Conservation (phyloP, 805 yeast species). For the Kluyveromyces siamensis region DNA sequence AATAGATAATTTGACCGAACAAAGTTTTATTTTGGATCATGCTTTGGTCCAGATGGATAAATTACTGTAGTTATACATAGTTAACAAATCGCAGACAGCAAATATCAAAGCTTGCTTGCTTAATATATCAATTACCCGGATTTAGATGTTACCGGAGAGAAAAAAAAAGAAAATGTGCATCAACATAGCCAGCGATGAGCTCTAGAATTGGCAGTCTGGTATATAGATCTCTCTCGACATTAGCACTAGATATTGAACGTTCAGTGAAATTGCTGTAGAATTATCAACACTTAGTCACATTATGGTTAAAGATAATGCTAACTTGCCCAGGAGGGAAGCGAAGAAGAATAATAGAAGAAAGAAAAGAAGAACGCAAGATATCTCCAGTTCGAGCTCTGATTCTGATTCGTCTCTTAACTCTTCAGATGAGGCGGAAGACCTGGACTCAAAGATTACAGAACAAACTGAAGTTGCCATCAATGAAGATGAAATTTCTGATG, state of each 20-base stretch:
- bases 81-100: neutral
- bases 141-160: neutral
- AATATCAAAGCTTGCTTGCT: neutral
- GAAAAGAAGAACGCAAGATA: constrained; percentile 78
- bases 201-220: too few relatives aligned
- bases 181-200: neutral
- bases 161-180: too few relatives aligned
- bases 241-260: neutral
- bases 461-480: constrained; percentile 3
- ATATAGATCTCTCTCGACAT: too few relatives aligned
- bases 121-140: neutral
- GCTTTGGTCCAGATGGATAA: constrained; percentile 70
- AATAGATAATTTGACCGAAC: constrained; percentile 72
- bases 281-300: neutral
- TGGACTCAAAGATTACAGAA: constrained; percentile 7
- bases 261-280: neutral
- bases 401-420: constrained; percentile 1
- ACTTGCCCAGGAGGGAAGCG: constrained; percentile 7
- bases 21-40: constrained; percentile 78
- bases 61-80: constrained; percentile 11
- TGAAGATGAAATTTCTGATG: constrained; percentile 27
- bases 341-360: constrained; percentile 48
- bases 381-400: constrained; percentile 46
- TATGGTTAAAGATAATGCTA: neutral
- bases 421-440: constrained; percentile 12